Base-by-base conservation (phyloP, 1,139 yeast species). In the Kurtzmaniella quercitrusa region DNA sequence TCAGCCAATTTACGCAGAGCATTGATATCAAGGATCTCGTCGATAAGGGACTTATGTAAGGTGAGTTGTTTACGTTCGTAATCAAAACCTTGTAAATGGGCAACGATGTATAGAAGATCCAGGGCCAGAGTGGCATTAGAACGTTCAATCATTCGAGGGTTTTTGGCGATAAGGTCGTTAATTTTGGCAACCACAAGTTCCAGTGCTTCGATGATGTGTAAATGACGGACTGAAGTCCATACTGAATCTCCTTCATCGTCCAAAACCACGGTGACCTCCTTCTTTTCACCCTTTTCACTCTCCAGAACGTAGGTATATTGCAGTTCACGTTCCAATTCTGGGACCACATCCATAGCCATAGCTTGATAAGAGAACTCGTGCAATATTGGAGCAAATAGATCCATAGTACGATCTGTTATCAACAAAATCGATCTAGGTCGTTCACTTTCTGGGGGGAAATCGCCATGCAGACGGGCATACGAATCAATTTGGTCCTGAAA, bases 321-420 rank as follows among this genome's bases (percentile, higher is more conserved):
- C 16, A 79, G 74, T 23, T 79, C 77, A 14, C 74, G 60, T 51
- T 77, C 80, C 51, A 76, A 67, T 38, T 69, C 63, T 34, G 69
- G 73, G 34, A 77, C 76, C 41, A 81, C 63, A 61, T 93, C 98
- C 69, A 85, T 83, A 14, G 93, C 86, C 88, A 91, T 84, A 6
- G 97, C 93, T 62, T 93, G 96, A 62, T 90, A 94, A n/a, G 85
- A 80, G 63, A 91, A 89, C 59, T 90, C 96, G 62, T 93, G 98
- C 44, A 91, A 64, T 41, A 94, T 61, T 0, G 98, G 96, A 3
- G 95, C 87, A 56, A 79, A 79, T 46, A 86, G 70, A 61, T 94
- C 98, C 59, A 90, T 61, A 1, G 95, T 76, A 49, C 99, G 73
- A 62, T 93, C 98, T 5, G 87, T 70, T 27, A 93, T 79, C 42